Base-by-base conservation (phyloP, 441 rosid genomes). In the Pelargonium australe region DNA sequence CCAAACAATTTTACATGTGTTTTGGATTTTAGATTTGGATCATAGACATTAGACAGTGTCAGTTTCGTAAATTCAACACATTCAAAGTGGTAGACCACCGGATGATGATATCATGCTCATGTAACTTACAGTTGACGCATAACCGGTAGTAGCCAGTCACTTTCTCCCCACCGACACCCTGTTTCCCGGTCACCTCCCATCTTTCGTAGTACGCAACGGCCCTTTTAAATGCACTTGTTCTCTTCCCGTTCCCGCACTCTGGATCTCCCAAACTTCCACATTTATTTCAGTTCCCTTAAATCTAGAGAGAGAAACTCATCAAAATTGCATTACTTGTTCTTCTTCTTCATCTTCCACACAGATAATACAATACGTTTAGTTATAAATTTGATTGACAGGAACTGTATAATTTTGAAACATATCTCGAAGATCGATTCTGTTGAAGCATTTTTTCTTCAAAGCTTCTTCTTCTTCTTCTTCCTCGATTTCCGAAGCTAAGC, bases 111-210 rank as follows among this genome's bases (percentile, higher is more conserved):
- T 60, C 34, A 60, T 5, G 25, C 43, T 60, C 12, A 60, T 31
- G 25, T 60, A 20, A 60, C 76, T 44, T 66, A n/a, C 62, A 20
- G 31, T 3, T 19, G 43, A 69, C 72, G 76, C 74, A 71, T 20
- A 1, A 11, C 86, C 70, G 76, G 84, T 16, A 6, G 68, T 64
- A 20, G 37, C 80, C 83, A 68, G 81, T 73, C 75, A 49, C 73
- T n/a, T 5, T 9, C 57, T 9, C 67, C 2, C 67, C 79, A 82
- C 84, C 87, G 84, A 82, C 82, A 80, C 31, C 79, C 28, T 17
- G 5, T 37, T 55, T 64, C 45, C 81, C 78, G 71, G 81, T 79
- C 55, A 51, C 5, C 40, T 28, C 17, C 47, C 14, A 10, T 40
- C n/a, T 37, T 47, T 77, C 71, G 70, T 47, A 55, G n/a, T n/a